phyloP scores from a whole-genome alignment of 2,329 filamentous ascomycete genomes.

The Fonsecaea monophora region DNA sequence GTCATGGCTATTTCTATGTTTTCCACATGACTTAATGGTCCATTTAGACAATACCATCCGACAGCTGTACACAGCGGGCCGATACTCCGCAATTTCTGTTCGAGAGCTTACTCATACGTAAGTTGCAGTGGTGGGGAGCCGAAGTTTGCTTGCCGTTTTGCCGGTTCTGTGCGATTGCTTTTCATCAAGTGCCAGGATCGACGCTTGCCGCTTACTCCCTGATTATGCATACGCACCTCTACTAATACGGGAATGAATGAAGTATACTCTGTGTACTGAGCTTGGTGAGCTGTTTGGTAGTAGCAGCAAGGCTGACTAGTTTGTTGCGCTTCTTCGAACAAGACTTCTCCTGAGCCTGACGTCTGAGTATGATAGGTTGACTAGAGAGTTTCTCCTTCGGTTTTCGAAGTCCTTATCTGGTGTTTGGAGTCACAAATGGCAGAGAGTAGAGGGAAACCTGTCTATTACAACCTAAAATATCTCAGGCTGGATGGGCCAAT shows the following conservation, averaged over 20 bases:
- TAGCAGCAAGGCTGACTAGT: background rate
- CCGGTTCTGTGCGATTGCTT: background rate
- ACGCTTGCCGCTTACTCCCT: background rate
- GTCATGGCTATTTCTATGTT: background rate
- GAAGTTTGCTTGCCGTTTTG: conserved; percentile 2
- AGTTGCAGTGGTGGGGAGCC: background rate
- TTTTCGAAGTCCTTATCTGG: background rate
- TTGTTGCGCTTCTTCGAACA: background rate
- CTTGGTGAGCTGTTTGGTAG: background rate
- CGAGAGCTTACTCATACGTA: background rate
- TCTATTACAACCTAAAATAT: no score
- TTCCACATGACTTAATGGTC: background rate
- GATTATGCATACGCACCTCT: background rate
- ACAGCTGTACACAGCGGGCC: background rate
- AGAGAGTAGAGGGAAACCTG: no score
- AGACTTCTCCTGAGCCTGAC: background rate
- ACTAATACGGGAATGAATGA: background rate
- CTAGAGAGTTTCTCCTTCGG: background rate
- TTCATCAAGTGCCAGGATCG: background rate
- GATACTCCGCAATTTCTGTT: background rate
- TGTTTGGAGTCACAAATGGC: background rate
- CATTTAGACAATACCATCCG: background rate
- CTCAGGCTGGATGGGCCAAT: no score
- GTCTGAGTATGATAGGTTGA: background rate
- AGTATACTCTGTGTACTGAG: background rate